Conservation (phyloP, 495 filamentous ascomycete genomes). For the Collariella sp. region DNA sequence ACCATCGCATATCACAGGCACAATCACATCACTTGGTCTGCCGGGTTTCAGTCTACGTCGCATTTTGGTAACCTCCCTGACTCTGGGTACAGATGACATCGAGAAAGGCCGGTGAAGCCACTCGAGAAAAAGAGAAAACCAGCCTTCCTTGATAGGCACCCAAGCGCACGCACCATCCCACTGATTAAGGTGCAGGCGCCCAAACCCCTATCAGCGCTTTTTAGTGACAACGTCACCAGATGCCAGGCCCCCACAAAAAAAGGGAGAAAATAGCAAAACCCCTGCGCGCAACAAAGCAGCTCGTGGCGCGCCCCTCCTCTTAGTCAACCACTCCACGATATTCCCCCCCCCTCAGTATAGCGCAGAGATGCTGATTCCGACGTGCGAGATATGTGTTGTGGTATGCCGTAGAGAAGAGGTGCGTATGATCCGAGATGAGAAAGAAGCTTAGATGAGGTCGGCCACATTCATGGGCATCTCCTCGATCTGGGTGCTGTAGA, state of each 20-base stretch:
- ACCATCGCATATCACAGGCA: not conserved
- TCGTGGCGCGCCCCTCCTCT: constrained; percentile 20
- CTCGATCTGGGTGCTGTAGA: constrained; percentile 97
- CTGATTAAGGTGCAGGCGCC: constrained; percentile 23
- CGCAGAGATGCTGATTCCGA: constrained; percentile 19
- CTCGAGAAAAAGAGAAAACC: constrained; percentile 20
- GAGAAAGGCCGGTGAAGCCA: constrained; percentile 16
- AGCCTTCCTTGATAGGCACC: constrained; percentile 23
- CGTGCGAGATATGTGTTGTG: constrained; percentile 17
- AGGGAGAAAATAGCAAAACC: constrained; percentile 10
- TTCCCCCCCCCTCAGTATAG: constrained; percentile 16
- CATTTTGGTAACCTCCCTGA: constrained; percentile 29
- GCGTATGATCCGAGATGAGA: constrained; percentile 8
- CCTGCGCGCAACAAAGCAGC: constrained; percentile 8
- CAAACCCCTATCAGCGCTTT: constrained; percentile 22
- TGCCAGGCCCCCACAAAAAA: constrained; percentile 22
- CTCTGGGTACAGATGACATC: constrained; percentile 27
- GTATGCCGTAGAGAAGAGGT: constrained; percentile 24
- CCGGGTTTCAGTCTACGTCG: constrained; percentile 28
- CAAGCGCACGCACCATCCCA: constrained; percentile 26
- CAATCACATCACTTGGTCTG: not conserved
- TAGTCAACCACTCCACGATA: constrained; percentile 21
- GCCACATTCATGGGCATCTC: constrained; percentile 99
- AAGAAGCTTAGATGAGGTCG: constrained; percentile 44
- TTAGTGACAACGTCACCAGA: constrained; percentile 22